These are phyloP conservation scores for Microbotryum saponariae DNA, from an alignment of 1,284 basidiomycete genomes.

Conservation along the genomic window DNA sequence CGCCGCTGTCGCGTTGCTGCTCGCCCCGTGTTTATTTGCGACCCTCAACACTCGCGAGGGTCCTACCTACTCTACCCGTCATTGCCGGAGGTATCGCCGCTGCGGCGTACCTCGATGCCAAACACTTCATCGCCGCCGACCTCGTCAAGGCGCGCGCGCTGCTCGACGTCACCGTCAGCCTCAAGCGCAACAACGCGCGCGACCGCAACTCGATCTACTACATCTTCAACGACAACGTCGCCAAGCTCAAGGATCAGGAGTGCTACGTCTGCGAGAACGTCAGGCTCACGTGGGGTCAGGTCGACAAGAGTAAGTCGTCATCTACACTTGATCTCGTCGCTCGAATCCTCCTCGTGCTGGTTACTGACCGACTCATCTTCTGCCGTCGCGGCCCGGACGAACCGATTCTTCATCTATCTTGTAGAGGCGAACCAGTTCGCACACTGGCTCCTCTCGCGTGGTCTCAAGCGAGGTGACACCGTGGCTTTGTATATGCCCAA, in stretches of 20 bases:
- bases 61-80: not conserved
- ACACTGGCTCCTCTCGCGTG: constrained; percentile 18
- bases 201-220: constrained; percentile 27
- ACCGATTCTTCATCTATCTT: not conserved
- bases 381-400: not conserved
- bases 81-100: not conserved
- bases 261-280: constrained; percentile 23
- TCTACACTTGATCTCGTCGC: not conserved
- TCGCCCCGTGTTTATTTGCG: too few species aligned
- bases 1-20: too few species aligned
- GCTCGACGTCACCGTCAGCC: constrained; percentile 6
- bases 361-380: not conserved
- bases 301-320: constrained; percentile 9
- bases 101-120: constrained; percentile 17
- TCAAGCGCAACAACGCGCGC: not conserved
- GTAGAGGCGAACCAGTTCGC: constrained; percentile 20
- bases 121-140: constrained; percentile 14
- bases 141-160: constrained; percentile 5
- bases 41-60: too few species aligned
- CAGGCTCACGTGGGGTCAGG: constrained; percentile 17
- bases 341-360: not conserved
- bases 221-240: constrained; percentile 14
- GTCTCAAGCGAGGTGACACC: constrained; percentile 16
- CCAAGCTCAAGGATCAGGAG: constrained; percentile 2
- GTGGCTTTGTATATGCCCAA: constrained; percentile 27